Evolutionary conservation across 2,329 filamentous ascomycete species (phyloP), one percentile per base, ranked within the genome.

Genomic region (Phialemonium atrogriseum): DNA sequence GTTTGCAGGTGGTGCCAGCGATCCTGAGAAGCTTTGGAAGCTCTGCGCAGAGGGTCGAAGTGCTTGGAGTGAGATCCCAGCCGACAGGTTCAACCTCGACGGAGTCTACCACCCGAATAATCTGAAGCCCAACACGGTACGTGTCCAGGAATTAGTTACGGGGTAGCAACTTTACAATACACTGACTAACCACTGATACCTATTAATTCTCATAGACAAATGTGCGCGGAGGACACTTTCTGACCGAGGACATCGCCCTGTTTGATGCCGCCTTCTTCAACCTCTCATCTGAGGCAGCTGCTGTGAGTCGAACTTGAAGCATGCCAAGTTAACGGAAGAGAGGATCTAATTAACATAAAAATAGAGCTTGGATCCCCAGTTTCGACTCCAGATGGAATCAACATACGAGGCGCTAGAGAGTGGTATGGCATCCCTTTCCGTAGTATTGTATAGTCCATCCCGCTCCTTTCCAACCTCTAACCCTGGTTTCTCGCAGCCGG

Each of bases 1-100:
- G n/a, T 56, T 60, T 23, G 49, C 57, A 4, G 56, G 57, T 11
- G 47, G 45, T 24, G 46, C 51, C 10, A 49, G 42, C 19, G 50
- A 39, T 14, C 52, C 54, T 4, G 45, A 47, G 7, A 50, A 50
- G 33, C 39, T 58, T 13, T 58, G 55, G 53, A 33, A 52, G 4
- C 36, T 54, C 8, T 34, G 44, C 5, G 33, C 40, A 2, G 31
- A 46, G 15, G 42, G 40, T 7, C 37, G 44, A 4, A 44, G 39
- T 24, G 41, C 42, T 3, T 43, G 42, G 40, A 44, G 40, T 3
- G 35, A 40, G 22, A 45, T 29, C 38, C 52, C 34, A 41, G 45
- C 36, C 49, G 54, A 45, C 43, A 50, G 38, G 41, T 58, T 47
- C 49, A 52, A 27, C 51, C 47, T 48, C 37, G 56, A 52, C 33